phyloP scores from a whole-genome alignment of 305 asterid genomes.

The Petunia hybrid region DNA sequence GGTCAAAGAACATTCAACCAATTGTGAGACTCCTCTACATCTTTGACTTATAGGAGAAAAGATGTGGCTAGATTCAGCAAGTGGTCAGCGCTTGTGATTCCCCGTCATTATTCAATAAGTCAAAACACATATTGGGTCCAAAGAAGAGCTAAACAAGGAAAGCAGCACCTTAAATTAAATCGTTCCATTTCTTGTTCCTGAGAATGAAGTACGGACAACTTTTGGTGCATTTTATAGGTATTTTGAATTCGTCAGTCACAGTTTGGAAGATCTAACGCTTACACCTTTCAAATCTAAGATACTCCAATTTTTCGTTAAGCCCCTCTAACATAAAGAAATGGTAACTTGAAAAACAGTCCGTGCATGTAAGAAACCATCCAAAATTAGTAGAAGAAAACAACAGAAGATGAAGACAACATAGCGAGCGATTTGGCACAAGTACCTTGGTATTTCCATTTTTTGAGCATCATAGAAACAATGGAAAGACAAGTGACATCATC shows the following conservation, averaged over 20 bases:
- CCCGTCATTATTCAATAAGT: background rate
- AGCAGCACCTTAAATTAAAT: background rate
- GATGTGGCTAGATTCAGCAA: background rate
- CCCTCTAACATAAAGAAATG: background rate
- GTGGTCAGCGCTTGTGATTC: conserved; percentile 6
- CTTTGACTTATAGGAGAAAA: background rate
- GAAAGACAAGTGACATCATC: conserved; percentile 43
- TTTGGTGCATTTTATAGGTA: background rate
- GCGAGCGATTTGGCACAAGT: background rate
- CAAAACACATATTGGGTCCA: conserved; percentile 6
- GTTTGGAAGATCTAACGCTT: conserved; percentile 8
- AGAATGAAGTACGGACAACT: background rate
- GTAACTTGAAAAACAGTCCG: background rate
- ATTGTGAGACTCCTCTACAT: background rate
- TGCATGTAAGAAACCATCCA: conserved; percentile 1
- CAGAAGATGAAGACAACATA: background rate
- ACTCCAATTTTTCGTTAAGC: background rate
- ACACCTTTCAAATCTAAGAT: conserved; percentile 10
- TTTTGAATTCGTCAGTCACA: conserved; percentile 13
- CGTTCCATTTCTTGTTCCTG: conserved; percentile 13
- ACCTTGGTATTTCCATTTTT: conserved; percentile 56
- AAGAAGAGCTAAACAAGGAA: conserved; percentile 5
- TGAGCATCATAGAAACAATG: conserved; percentile 54
- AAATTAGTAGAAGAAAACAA: background rate
- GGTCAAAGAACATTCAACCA: conserved; percentile 12